phyloP scores from a whole-genome alignment of 169 alveolate genomes.

The Eimeria praecox region DNA sequence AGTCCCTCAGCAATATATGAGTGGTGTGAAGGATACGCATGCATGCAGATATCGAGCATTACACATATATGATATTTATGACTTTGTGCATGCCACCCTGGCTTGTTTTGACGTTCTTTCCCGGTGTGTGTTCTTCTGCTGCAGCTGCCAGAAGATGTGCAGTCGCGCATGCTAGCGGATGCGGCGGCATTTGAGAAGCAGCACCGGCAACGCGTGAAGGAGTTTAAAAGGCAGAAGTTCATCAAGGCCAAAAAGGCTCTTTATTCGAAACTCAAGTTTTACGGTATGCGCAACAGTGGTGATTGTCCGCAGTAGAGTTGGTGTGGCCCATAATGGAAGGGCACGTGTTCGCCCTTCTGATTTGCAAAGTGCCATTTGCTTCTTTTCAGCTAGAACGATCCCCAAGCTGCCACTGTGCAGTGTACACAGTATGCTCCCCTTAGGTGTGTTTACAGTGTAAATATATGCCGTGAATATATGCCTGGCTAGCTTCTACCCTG shows the following conservation, averaged over 20 bases:
- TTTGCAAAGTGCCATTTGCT: not conserved
- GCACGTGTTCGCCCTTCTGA: not conserved
- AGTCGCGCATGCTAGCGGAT: slow-evolving; percentile 39
- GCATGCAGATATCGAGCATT: not conserved
- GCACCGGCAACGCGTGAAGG: slow-evolving; percentile 65
- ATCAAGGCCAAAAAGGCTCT: slow-evolving; percentile 48
- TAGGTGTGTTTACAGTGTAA: not conserved
- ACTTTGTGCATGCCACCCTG: not conserved
- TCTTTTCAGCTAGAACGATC: not conserved
- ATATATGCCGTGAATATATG: not conserved
- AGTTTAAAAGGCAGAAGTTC: slow-evolving; percentile 52
- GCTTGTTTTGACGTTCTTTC: not conserved
- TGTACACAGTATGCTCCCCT: not conserved
- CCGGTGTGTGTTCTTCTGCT: not conserved
- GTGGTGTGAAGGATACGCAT: not conserved
- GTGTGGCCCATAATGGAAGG: not conserved
- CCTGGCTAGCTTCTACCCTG: no score
- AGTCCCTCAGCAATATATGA: not conserved
- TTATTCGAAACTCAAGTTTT: slow-evolving; percentile 61
- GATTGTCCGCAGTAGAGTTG: not conserved
- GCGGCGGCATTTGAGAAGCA: slow-evolving; percentile 47
- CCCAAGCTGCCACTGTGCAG: not conserved
- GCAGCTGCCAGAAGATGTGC: slow-evolving; percentile 64
- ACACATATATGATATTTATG: no score
- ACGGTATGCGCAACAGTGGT: not conserved